Conservation (phyloP, 2,329 filamentous ascomycete species). For the Stachybotrys chlorohalonatus region DNA sequence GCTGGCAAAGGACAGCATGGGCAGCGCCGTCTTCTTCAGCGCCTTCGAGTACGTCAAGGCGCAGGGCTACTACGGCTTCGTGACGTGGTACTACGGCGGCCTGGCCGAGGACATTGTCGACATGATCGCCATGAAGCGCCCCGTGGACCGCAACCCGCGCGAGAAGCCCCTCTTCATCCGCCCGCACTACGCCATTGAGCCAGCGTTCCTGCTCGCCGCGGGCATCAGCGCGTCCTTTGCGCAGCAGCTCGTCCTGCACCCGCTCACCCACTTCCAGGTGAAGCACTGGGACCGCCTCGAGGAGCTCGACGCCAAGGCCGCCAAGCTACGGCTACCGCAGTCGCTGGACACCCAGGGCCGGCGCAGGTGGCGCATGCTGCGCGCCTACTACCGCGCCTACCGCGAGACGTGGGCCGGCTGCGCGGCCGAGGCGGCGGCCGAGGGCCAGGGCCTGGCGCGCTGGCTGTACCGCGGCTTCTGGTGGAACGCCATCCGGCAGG, state of each 20-base stretch:
- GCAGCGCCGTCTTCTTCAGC: conserved; percentile 64
- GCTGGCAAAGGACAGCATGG: conserved; percentile 60
- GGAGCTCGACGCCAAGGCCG: conserved; percentile 55
- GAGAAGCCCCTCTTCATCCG: conserved; percentile 44
- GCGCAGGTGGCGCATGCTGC: conserved; percentile 43
- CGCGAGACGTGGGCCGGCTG: conserved; percentile 57
- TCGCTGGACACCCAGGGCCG: conserved; percentile 17
- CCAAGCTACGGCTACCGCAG: conserved; percentile 25
- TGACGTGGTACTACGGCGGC: conserved; percentile 60
- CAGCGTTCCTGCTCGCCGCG: conserved; percentile 59
- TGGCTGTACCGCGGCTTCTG: conserved; percentile 68
- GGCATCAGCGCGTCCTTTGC: conserved; percentile 59
- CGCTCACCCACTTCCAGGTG: conserved; percentile 60
- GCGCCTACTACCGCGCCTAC: conserved; percentile 63
- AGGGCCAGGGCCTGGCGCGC: conserved; percentile 45
- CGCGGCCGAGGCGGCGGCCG: conserved; percentile 41
- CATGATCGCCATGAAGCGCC: conserved; percentile 36
- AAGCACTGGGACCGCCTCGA: conserved; percentile 67
- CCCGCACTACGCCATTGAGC: conserved; percentile 69
- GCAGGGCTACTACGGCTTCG: conserved; percentile 61
- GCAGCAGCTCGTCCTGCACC: conserved; percentile 63
- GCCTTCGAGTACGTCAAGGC: conserved; percentile 70
- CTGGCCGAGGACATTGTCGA: conserved; percentile 43
- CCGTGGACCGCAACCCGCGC: conserved; percentile 14
- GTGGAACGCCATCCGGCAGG: conserved; percentile 62